These are phyloP conservation scores for Pinus albicaulis DNA, from an alignment of 75 land plant species.

Conservation along the genomic window DNA sequence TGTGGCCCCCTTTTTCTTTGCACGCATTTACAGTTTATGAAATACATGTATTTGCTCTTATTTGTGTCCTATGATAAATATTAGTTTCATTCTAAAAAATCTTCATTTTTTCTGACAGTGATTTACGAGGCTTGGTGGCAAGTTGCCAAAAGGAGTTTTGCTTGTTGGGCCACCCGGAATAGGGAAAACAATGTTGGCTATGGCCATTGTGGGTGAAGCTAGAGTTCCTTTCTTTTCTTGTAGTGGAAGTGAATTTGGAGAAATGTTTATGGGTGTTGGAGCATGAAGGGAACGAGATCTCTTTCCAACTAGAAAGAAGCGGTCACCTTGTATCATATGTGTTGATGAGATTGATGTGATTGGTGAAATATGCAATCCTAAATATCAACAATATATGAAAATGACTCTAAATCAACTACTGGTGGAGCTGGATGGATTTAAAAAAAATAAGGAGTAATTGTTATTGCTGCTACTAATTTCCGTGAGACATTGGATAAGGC, in stretches of 20 bases:
- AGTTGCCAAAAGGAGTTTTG: slow-evolving; percentile 95
- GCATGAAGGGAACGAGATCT: slow-evolving; percentile 93
- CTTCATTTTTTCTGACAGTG: slow-evolving; percentile 47
- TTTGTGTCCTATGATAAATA: not conserved
- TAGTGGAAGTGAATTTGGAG: slow-evolving; percentile 98
- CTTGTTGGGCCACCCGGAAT: slow-evolving; percentile 99
- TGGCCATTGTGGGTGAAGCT: slow-evolving; percentile 99
- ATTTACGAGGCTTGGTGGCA: slow-evolving; percentile 94
- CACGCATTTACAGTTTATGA: not conserved
- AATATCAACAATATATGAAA: slow-evolving; percentile 97
- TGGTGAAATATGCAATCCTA: slow-evolving; percentile 94
- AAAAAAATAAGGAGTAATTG: slow-evolving; percentile 98
- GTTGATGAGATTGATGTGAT: slow-evolving; percentile 99
- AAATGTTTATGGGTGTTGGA: slow-evolving; percentile 99
- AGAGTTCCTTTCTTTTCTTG: slow-evolving; percentile 97
- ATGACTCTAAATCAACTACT: slow-evolving; percentile 98
- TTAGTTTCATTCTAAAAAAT: not conserved
- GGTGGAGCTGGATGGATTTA: slow-evolving; percentile 97
- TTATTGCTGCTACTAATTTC: slow-evolving; percentile 98
- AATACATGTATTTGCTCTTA: not conserved
- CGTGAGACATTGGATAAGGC: slow-evolving; percentile 96
- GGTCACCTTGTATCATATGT: slow-evolving; percentile 93
- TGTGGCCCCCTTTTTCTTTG: not conserved
- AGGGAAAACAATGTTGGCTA: slow-evolving; percentile 95
- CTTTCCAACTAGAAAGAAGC: slow-evolving; percentile 93